Conservation (phyloP, 2,329 filamentous ascomycete genomes). For the Aspergillus chevalieri region DNA sequence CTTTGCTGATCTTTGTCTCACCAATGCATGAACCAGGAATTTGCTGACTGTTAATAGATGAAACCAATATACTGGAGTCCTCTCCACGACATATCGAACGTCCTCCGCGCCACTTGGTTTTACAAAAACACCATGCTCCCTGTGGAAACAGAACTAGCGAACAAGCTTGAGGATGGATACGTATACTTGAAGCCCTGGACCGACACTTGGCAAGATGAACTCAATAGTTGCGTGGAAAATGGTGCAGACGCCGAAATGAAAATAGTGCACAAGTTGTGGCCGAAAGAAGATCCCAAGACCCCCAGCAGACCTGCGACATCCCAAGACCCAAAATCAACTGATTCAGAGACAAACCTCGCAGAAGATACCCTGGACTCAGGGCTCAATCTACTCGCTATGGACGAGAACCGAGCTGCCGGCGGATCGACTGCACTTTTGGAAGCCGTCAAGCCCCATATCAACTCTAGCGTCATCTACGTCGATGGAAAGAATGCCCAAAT, state of each 20-base stretch:
- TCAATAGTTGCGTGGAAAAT: slow-evolving; percentile 83
- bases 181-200: slow-evolving; percentile 80
- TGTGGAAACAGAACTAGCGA: slow-evolving; percentile 76
- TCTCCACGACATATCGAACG: slow-evolving; percentile 76
- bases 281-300: slow-evolving; percentile 45
- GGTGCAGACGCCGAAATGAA: slow-evolving; percentile 88
- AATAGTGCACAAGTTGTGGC: slow-evolving; percentile 77
- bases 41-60: slow-evolving; percentile 53
- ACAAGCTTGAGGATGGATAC: slow-evolving; percentile 88
- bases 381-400: slow-evolving; percentile 13
- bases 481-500: slow-evolving; percentile 72
- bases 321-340: slow-evolving; percentile 28
- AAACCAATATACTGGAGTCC: slow-evolving; percentile 98
- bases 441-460: slow-evolving; percentile 57
- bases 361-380: slow-evolving; percentile 4
- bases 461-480: slow-evolving; percentile 81
- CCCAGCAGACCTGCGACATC: slow-evolving; percentile 32
- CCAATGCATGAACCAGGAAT: background rate
- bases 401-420: slow-evolving; percentile 38
- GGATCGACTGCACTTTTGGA: slow-evolving; percentile 37
- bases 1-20: slow-evolving; percentile 1
- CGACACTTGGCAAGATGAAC: slow-evolving; percentile 85
- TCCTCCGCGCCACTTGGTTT: slow-evolving; percentile 90
- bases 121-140: slow-evolving; percentile 93
- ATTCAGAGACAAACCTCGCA: slow-evolving; percentile 16